A percentile compares a stretch with the other conserved stretches of the same genome.
Conservation (phyloP, 2,329 filamentous ascomycete genomes). For the Phaeosphaeriaceae sp. region DNA sequence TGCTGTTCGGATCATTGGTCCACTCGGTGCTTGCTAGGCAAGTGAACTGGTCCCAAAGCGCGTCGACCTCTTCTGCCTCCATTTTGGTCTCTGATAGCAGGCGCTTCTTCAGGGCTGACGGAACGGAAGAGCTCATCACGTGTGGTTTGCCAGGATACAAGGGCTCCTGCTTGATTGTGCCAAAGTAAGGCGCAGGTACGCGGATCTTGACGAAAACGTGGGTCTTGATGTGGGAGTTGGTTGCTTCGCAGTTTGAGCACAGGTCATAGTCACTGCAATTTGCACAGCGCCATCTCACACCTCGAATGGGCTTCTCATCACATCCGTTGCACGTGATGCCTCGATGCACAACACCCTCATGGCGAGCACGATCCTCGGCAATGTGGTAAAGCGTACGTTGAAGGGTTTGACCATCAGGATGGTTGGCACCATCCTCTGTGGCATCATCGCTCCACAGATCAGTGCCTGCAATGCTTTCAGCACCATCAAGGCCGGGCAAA, state of each 20-base stretch:
- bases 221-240: constrained; percentile 80
- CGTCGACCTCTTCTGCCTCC: constrained; percentile 87
- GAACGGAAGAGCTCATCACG: constrained; percentile 71
- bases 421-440: constrained; percentile 51
- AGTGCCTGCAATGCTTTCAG: constrained; percentile 41
- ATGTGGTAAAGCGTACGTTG: constrained; percentile 89
- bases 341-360: constrained; percentile 80
- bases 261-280: constrained; percentile 97
- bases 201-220: constrained; percentile 97
- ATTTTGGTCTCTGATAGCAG: constrained; percentile 58
- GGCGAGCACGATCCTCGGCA: constrained; percentile 87
- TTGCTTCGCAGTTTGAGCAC: constrained; percentile 87
- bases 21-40: constrained; percentile 89
- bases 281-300: constrained; percentile 90
- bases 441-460: constrained; percentile 41
- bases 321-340: constrained; percentile 93
- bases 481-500: constrained; percentile 18
- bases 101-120: constrained; percentile 70
- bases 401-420: constrained; percentile 74
- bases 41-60: constrained; percentile 95
- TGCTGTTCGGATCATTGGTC: constrained; percentile 77
- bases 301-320: constrained; percentile 85
- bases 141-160: constrained; percentile 69
- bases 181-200: constrained; percentile 85
- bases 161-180: constrained; percentile 69